Base-by-base conservation (phyloP, 306 rosid species). In the Potentilla sterilis region DNA sequence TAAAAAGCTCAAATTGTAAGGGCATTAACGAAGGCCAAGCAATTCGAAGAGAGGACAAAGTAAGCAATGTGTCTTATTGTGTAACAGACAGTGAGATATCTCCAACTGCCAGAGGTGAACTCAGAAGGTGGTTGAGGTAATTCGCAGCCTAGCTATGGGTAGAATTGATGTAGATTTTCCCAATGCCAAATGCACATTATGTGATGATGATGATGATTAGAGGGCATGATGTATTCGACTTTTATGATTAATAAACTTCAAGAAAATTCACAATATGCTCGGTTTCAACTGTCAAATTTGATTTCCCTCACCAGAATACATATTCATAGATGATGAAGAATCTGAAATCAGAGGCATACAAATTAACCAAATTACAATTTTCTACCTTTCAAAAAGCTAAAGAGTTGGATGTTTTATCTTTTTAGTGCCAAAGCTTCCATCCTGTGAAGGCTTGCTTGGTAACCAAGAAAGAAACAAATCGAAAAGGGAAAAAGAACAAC, bases 21-120 rank as follows among this genome's bases (percentile, higher is more conserved):
- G 75, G 5, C 63, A 40, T 74, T 9, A 46, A 44, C 5, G 70
- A 69, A 9, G 61, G 79, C 52, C 64, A 44, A 19, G 68, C 40
- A 16, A 46, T 66, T 35, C 75, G n/a, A 40, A 54, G 48, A 63
- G 73, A 70, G 62, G 64, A 58, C 38, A 77, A 75, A 66, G 37
- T 76, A 6, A 83, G 75, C 32, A 64, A 38, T 19, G 15, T 77
- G 22, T 63, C 75, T 10, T 70, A 79, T 57, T 79, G 75, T 51
- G 72, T 69, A 9, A 77, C 80, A 61, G 85, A 84, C 37, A 65
- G 75, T 32, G 85, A 85, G 46, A 79, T 74, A 7, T 81, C 81
- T 79, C 83, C 79, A 6, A 66, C 72, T 44, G 52, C 76, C 35
- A 41, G 51, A 32, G 64, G 77, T 75, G 80, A 70, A 55, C 70